Evolutionary conservation across 805 yeast species (phyloP).

Genomic region (Candida wancherniae): DNA sequence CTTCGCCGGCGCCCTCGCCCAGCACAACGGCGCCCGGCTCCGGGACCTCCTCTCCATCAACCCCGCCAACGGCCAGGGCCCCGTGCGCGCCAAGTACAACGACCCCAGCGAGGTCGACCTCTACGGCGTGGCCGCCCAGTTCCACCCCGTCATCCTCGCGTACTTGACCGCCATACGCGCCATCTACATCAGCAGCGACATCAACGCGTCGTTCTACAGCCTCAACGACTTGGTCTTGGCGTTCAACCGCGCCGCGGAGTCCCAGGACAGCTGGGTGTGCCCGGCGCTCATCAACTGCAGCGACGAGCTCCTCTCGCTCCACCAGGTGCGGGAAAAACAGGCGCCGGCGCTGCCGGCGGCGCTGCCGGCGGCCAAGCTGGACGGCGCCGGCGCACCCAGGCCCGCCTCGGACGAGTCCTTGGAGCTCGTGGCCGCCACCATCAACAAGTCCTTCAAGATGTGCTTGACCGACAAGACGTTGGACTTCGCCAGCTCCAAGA

Average conservation of each 20-base stretch:
- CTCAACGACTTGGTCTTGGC: conserved; percentile 40
- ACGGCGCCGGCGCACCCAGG: conserved; percentile 16
- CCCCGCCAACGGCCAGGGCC: conserved; percentile 30
- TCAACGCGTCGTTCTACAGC: conserved; percentile 28
- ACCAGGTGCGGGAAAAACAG: conserved; percentile 30
- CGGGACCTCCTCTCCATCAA: conserved; percentile 29
- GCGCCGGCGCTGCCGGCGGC: conserved; percentile 2
- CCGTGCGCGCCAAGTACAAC: conserved; percentile 25
- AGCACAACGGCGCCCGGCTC: conserved; percentile 17
- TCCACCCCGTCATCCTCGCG: conserved; percentile 22
- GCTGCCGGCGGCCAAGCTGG: conserved; percentile 14
- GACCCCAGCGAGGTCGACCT: conserved; percentile 40
- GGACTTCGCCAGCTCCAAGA: conserved; percentile 45
- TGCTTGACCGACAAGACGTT: conserved; percentile 75
- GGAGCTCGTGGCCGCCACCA: conserved; percentile 56
- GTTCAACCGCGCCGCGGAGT: conserved; percentile 50
- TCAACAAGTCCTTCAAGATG: conserved; percentile 69
- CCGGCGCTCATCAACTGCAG: conserved; percentile 37
- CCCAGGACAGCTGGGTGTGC: conserved; percentile 50
- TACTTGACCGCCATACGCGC: conserved; percentile 35
- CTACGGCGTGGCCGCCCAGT: conserved; percentile 33
- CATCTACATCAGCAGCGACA: conserved; percentile 28
- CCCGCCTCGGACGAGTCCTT: conserved; percentile 13
- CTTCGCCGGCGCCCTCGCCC: conserved; percentile 17
- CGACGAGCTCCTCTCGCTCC: conserved; percentile 38